Base-by-base conservation (phyloP, 192 early-diverging fungal genomes). In the Obelidium mucronatum region DNA sequence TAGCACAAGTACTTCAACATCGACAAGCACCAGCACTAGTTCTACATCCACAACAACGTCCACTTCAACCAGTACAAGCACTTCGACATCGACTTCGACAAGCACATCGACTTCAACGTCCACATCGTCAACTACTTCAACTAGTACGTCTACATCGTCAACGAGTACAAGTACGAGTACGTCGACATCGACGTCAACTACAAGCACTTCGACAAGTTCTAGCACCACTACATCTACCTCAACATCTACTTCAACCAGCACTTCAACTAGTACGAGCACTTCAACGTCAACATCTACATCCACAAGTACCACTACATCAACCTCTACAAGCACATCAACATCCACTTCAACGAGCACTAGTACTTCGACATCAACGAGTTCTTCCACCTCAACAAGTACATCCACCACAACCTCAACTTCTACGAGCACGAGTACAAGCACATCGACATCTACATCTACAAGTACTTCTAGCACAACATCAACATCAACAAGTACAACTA, bases 31-130 rank as follows among this genome's bases (percentile, higher is more conserved):
- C 5, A 28, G 11, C 22, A 51, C 48, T 13, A 13, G 11, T 8
- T 13, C 67, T 51, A 69, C 36, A 28, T 33, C 44, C 8, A 13
- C 31, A 39, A 37, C 52, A 71, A 58, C 55, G 26, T 58, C 55
- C 22, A 26, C 24, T 58, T 24, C 55, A 8, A 58, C 24, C 30
- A 22, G 17, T 22, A 24, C 55, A 58, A 58, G 11, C 4, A 58
- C n/a, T 24, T 58, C 55, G 19, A 58, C 55, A 58, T 15, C 55
- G 8, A 58, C 55, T 58, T 15, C 28, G 5, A 6, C 55, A 58
- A 58, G n/a, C 24, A 58, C 55, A 58, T 19, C 55, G 55, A 30
- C n/a, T 5, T 19, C 55, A 58, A 58, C 55, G 55, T 19, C n/a
- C 55, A 24, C 24, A 5, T n/a, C n/a, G n/a, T 19, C n/a, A 6